Conservation (phyloP, 2,329 filamentous ascomycete species). For the Aspergillus candidus region DNA sequence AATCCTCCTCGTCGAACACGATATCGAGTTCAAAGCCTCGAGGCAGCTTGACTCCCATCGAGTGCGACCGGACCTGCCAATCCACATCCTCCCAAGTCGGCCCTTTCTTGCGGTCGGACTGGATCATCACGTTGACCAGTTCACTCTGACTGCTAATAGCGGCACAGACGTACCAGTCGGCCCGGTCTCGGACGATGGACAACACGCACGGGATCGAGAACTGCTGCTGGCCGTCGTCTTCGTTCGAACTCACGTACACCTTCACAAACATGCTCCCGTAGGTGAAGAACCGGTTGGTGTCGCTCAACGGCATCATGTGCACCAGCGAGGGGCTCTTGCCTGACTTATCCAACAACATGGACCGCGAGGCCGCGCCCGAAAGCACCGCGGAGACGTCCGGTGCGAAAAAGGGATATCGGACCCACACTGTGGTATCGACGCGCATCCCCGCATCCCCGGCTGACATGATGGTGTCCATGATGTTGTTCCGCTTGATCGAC, state of each 20-base stretch:
- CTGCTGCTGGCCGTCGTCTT: constrained; percentile 63
- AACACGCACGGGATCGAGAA: constrained; percentile 68
- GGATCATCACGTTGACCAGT: constrained; percentile 67
- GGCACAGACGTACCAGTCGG: constrained; percentile 64
- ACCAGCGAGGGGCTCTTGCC: constrained; percentile 48
- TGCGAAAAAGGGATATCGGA: constrained; percentile 67
- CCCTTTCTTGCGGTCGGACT: constrained; percentile 60
- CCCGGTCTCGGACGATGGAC: constrained; percentile 65
- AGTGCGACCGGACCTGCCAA: constrained; percentile 65
- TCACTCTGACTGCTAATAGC: constrained; percentile 75
- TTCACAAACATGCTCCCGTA: constrained; percentile 74
- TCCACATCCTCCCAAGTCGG: constrained; percentile 75
- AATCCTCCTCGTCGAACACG: constrained; percentile 69
- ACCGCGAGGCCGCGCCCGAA: constrained; percentile 49
- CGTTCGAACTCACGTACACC: constrained; percentile 62
- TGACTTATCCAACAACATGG: constrained; percentile 43
- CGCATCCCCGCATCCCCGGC: constrained; percentile 65
- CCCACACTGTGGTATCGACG: constrained; percentile 76
- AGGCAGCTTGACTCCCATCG: constrained; percentile 64
- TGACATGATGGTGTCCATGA: constrained; percentile 59
- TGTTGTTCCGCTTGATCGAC: constrained; percentile 78
- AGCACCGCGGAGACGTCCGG: constrained; percentile 66
- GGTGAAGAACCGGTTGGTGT: constrained; percentile 66
- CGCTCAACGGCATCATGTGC: constrained; percentile 69
- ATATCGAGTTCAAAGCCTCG: constrained; percentile 69